phyloP scores from a whole-genome alignment of 148 eudicot species.

The Rhododendron mucronatum region DNA sequence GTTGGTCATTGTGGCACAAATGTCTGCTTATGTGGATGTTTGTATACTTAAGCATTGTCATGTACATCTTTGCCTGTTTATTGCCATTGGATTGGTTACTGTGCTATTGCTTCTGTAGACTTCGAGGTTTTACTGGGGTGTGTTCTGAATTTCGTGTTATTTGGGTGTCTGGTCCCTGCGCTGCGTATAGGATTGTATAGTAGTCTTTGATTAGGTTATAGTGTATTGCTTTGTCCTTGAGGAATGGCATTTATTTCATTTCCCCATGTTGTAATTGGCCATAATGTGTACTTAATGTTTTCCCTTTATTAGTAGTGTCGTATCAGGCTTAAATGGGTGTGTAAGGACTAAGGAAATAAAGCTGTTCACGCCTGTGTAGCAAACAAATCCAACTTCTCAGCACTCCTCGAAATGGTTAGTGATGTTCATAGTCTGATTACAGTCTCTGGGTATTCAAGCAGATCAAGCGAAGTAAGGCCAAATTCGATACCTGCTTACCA shows the following conservation, averaged over 20 bases:
- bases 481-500: background rate
- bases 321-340: background rate
- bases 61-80: background rate
- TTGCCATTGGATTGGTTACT: background rate
- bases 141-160: background rate
- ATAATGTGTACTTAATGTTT: too few relatives aligned
- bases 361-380: background rate
- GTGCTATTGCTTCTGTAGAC: background rate
- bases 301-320: too few relatives aligned
- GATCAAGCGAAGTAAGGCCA: background rate
- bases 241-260: background rate
- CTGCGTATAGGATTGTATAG: background rate
- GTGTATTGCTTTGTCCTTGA: background rate
- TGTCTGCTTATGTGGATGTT: background rate
- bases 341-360: background rate
- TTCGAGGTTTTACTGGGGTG: background rate
- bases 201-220: background rate
- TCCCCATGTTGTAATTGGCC: background rate
- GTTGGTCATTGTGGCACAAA: background rate
- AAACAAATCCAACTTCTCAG: background rate
- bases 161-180: background rate
- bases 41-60: background rate
- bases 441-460: background rate
- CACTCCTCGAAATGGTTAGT: background rate
- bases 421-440: background rate